Evolutionary conservation across 768 basidiomycete species (phyloP).

Genomic region (Lentinula edodes): DNA sequence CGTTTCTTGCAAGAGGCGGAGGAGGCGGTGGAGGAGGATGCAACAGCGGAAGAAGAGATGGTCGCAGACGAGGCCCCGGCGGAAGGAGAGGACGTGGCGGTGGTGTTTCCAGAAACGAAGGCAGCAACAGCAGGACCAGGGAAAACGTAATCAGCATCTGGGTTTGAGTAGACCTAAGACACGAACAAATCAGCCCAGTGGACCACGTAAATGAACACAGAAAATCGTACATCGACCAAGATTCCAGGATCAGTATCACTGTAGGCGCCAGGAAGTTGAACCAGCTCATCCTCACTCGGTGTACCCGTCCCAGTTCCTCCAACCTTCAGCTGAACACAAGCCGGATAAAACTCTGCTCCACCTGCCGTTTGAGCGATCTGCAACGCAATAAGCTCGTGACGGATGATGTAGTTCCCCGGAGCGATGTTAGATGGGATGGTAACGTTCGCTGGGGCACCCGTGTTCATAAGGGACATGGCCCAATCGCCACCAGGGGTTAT

Average conservation of each 20-base stretch:
- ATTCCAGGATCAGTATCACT: slow-evolving; percentile 39
- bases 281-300: slow-evolving; percentile 21
- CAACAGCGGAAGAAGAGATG: background rate
- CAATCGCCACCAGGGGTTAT: background rate
- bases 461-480: slow-evolving; percentile 3
- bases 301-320: slow-evolving; percentile 19
- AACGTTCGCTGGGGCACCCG: slow-evolving; percentile 24
- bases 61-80: background rate
- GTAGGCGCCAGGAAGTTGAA: slow-evolving; percentile 47
- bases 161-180: background rate
- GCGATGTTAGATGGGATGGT: slow-evolving; percentile 27
- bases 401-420: slow-evolving; percentile 44
- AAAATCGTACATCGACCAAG: slow-evolving; percentile 5
- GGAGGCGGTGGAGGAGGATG: background rate
- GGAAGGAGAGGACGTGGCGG: background rate
- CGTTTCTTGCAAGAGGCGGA: slow-evolving; percentile 1
- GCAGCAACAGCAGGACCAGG: slow-evolving; percentile 4
- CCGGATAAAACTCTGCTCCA: slow-evolving; percentile 27
- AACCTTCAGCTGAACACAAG: slow-evolving; percentile 28
- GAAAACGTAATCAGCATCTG: background rate
- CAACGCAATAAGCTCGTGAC: slow-evolving; percentile 48
- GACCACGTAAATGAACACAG: background rate
- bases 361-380: slow-evolving; percentile 29
- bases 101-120: background rate
- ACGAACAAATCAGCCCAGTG: background rate